Base-by-base conservation (phyloP, 768 basidiomycete genomes). In the Leucosporidium creatinivorum region DNA sequence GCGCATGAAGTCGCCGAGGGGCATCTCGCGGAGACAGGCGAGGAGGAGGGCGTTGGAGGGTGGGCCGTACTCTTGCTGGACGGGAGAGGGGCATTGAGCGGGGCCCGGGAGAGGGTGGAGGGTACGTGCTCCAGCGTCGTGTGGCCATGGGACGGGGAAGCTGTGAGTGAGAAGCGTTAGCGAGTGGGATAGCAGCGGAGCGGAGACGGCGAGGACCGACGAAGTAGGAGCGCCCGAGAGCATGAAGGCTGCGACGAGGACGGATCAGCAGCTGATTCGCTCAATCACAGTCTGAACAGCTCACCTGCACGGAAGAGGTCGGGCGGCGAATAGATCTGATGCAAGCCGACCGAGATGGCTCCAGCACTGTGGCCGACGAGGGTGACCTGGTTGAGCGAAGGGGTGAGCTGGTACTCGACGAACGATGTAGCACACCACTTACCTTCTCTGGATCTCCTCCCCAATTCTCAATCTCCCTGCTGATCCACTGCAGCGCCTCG, bases 401-500 rank as follows among this genome's bases (percentile, higher is more conserved):
- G 33, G 1, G 19, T 33, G 33, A 26, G 30, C 54, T 12, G 8
- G 18, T 7, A 13, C 8, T 31, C 54, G 15, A 56, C 12, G 5
- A 25, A 56, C n/a, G 7, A 13, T 2, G 4, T 28, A 8, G 12
- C 18, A 19, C 30, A 33, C 30, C 18, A 31, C 55, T 28, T 6
- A 33, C 55, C 56, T 67, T 67, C 1, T 39, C 26, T 5, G 70
- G 66, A 60, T 81, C 80, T 1, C 81, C 80, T 8, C 80, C 80
- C 63, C 81, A 82, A 19, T 73, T 66, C 23, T 33, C 69, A 21
- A 81, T 79, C 52, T 81, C 75, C 1, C 74, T 50, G 57, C 78
- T 77, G 0, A 81, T 73, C 80, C 79, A 82, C 26, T 79, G 64
- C 12, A 81, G 61, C 13, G 80, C 80, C n/a, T 75, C 54, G 6